phyloP scores from a whole-genome alignment of 768 basidiomycete genomes.

The Trametes gibbosa region DNA sequence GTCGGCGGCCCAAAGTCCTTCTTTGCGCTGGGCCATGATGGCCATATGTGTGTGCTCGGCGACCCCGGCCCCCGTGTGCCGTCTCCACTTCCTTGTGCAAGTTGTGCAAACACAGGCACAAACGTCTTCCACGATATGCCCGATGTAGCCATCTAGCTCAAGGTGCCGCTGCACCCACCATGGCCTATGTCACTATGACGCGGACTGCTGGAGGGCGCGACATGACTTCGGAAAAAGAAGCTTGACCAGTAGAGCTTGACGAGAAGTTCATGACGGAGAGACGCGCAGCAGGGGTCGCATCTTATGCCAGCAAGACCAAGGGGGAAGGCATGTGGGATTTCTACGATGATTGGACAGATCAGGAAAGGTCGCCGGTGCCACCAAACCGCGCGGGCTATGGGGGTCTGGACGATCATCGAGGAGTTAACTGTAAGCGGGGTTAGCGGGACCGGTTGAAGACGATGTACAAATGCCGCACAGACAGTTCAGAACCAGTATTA shows the following conservation, averaged over 20 bases:
- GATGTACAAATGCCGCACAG: background rate
- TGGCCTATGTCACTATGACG: background rate
- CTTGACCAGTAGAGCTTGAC: too few relatives aligned
- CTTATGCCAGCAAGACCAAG: background rate
- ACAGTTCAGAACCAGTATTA: background rate
- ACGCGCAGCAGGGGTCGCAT: background rate
- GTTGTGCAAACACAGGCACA: slow-evolving; percentile 1
- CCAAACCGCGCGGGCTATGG: background rate
- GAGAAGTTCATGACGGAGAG: too few relatives aligned
- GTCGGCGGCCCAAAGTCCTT: background rate
- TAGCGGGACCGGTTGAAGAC: slow-evolving; percentile 8
- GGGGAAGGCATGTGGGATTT: background rate
- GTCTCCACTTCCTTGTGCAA: slow-evolving; percentile 14
- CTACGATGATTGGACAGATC: slow-evolving; percentile 15
- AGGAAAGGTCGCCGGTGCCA: background rate
- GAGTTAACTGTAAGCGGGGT: background rate
- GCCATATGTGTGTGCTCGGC: slow-evolving; percentile 2
- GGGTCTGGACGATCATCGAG: slow-evolving; percentile 3
- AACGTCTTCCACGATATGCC: background rate
- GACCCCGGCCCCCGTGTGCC: slow-evolving; percentile 1
- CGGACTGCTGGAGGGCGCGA: background rate
- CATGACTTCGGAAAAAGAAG: slow-evolving; percentile 1
- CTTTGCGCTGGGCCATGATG: background rate
- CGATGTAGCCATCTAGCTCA: background rate
- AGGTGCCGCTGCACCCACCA: background rate